Conservation (phyloP, 2,329 filamentous ascomycete species). For the Alternaria angustiovoidea region DNA sequence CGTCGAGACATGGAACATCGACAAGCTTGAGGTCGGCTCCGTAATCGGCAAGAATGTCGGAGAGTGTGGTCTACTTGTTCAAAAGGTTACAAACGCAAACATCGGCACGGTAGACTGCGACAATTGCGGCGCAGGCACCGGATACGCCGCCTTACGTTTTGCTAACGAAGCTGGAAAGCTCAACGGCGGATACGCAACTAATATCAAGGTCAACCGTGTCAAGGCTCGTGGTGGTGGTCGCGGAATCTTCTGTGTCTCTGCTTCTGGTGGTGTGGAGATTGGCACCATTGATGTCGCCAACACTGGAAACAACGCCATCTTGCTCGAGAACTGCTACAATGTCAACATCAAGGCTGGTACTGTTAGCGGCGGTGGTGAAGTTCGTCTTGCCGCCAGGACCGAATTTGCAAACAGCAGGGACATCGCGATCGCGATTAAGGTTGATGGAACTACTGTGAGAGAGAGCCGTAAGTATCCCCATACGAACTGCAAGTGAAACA, state of each 20-base stretch:
- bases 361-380: constrained; percentile 64
- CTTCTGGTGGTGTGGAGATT: constrained; percentile 64
- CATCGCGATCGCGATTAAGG: constrained; percentile 59
- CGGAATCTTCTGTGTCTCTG: constrained; percentile 66
- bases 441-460: constrained; percentile 60
- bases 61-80: constrained; percentile 65
- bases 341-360: constrained; percentile 60
- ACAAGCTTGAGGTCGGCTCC: constrained; percentile 60
- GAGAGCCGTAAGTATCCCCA: constrained; percentile 52
- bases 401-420: constrained; percentile 65
- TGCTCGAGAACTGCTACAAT: constrained; percentile 69
- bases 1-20: constrained; percentile 68
- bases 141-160: constrained; percentile 66
- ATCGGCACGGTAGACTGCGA: constrained; percentile 65
- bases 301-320: constrained; percentile 65
- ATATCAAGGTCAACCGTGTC: constrained; percentile 63
- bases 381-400: constrained; percentile 60
- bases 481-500: too few relatives aligned
- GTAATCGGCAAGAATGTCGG: constrained; percentile 64
- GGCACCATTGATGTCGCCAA: constrained; percentile 58
- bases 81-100: constrained; percentile 61
- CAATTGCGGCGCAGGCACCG: constrained; percentile 62
- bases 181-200: constrained; percentile 61
- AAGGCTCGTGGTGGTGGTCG: constrained; percentile 65
- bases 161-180: constrained; percentile 65